Percentiles rank a stretch among this genome's conserved stretches.
Evolutionary conservation across 768 basidiomycete genomes (phyloP).

Genomic region (Clitopilus passeckerianus): DNA sequence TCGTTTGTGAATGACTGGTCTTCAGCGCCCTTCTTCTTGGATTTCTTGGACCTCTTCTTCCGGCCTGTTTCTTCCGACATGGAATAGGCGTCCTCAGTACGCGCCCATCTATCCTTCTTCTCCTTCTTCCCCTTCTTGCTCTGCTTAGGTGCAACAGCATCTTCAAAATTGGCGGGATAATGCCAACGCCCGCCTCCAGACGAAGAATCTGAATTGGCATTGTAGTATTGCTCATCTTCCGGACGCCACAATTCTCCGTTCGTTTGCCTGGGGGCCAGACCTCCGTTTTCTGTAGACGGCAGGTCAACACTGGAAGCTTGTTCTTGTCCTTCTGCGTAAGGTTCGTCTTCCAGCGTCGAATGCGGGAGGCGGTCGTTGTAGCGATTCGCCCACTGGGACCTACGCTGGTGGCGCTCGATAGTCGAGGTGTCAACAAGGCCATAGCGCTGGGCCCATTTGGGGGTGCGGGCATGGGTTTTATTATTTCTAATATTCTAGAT

Average conservation of each 20-base stretch:
- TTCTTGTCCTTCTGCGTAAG: slow-evolving; percentile 79
- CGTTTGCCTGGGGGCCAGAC: slow-evolving; percentile 26
- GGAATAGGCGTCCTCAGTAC: slow-evolving; percentile 81
- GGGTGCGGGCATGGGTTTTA: slow-evolving; percentile 88
- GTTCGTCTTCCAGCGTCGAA: slow-evolving; percentile 65
- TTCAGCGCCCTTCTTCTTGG: slow-evolving; percentile 43
- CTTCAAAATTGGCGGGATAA: slow-evolving; percentile 83
- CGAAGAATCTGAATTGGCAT: slow-evolving; percentile 28
- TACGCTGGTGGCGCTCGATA: slow-evolving; percentile 71
- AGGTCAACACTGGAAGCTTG: slow-evolving; percentile 37
- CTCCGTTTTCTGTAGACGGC: slow-evolving; percentile 24
- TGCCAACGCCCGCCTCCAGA: slow-evolving; percentile 63
- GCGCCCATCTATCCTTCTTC: slow-evolving; percentile 86
- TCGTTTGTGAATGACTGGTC: slow-evolving; percentile 33
- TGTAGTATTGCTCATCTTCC: slow-evolving; percentile 76
- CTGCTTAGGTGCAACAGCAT: slow-evolving; percentile 39
- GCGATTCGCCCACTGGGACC: slow-evolving; percentile 82
- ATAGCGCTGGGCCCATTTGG: slow-evolving; percentile 90
- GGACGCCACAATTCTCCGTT: slow-evolving; percentile 66
- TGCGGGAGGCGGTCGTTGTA: slow-evolving; percentile 77
- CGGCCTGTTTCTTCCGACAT: slow-evolving; percentile 38
- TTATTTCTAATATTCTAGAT: slow-evolving; percentile 90
- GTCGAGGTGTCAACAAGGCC: slow-evolving; percentile 83
- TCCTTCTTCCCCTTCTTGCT: slow-evolving; percentile 65
- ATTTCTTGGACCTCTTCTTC: slow-evolving; percentile 59